Percentiles rank a stretch among this genome's conserved stretches.
phyloP scores from a whole-genome alignment of 768 basidiomycete species.

The Cystobasidium onofrii region DNA sequence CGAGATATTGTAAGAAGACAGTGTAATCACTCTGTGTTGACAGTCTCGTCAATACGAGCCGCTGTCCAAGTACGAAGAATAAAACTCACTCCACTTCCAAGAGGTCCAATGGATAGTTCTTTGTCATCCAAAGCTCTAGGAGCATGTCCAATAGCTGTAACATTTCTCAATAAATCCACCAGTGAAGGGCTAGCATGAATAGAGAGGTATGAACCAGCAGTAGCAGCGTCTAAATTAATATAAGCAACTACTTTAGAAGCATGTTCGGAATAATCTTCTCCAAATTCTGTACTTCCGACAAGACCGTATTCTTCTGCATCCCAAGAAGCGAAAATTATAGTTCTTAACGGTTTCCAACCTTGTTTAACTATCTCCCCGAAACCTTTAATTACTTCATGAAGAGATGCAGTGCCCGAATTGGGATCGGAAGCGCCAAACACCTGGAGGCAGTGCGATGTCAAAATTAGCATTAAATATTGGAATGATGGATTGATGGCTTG shows the following conservation, averaged over 20 bases:
- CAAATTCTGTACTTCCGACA: constrained; percentile 80
- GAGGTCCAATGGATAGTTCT: constrained; percentile 56
- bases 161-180: constrained; percentile 61
- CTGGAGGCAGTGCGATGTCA: background rate
- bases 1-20: constrained; percentile 74
- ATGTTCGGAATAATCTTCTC: constrained; percentile 80
- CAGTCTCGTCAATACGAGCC: constrained; percentile 45
- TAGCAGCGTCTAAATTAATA: constrained; percentile 59
- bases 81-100: constrained; percentile 59
- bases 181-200: constrained; percentile 68
- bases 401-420: constrained; percentile 66
- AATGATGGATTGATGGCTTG: no score
- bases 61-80: constrained; percentile 54
- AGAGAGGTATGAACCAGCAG: constrained; percentile 58
- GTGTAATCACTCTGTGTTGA: constrained; percentile 69
- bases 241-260: constrained; percentile 76
- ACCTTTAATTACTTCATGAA: constrained; percentile 68
- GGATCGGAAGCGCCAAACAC: constrained; percentile 68
- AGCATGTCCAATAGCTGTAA: constrained; percentile 67
- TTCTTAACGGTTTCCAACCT: constrained; percentile 78
- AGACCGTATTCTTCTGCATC: constrained; percentile 60
- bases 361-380: constrained; percentile 59
- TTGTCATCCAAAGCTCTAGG: constrained; percentile 47
- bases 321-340: constrained; percentile 66
- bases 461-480: background rate